phyloP scores from a whole-genome alignment of 805 yeast genomes.

The Myxozyma geophila region DNA sequence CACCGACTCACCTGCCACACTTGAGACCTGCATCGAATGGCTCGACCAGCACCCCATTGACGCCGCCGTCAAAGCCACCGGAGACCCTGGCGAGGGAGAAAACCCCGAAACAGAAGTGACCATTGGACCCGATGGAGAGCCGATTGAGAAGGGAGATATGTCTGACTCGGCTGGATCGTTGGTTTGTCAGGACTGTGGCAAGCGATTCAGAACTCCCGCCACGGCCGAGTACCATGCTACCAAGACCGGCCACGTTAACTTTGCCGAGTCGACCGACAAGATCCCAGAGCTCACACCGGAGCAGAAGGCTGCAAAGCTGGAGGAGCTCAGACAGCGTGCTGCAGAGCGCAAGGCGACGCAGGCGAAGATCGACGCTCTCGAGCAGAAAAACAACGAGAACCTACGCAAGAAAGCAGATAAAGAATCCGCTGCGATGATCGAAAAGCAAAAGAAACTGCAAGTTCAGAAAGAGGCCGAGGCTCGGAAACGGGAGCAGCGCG shows the following conservation, averaged over 20 bases:
- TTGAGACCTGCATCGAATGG: slow-evolving; percentile 45
- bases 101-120: slow-evolving; percentile 4
- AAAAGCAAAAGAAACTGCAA: slow-evolving; percentile 43
- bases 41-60: slow-evolving; percentile 42
- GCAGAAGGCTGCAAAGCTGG: slow-evolving; percentile 42
- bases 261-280: slow-evolving; percentile 34
- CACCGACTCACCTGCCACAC: slow-evolving; percentile 25
- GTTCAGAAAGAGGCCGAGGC: slow-evolving; percentile 43
- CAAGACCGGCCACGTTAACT: slow-evolving; percentile 28
- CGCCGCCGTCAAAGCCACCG: slow-evolving; percentile 34
- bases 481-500: slow-evolving; percentile 42
- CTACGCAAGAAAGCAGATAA: slow-evolving; percentile 42
- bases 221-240: slow-evolving; percentile 36
- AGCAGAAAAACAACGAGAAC: slow-evolving; percentile 41
- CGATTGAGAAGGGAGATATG: slow-evolving; percentile 30
- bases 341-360: slow-evolving; percentile 42
- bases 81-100: slow-evolving; percentile 13
- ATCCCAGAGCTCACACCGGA: slow-evolving; percentile 41
- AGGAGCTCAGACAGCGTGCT: slow-evolving; percentile 42
- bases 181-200: slow-evolving; percentile 35
- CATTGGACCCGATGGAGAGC: slow-evolving; percentile 24
- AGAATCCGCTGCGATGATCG: slow-evolving; percentile 41
- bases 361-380: slow-evolving; percentile 42
- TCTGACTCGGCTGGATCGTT: slow-evolving; percentile 37
- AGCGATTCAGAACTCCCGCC: slow-evolving; percentile 32